These are phyloP conservation scores for Cystobasidium pallidum DNA, from an alignment of 1,284 basidiomycete species.

Conservation along the genomic window DNA sequence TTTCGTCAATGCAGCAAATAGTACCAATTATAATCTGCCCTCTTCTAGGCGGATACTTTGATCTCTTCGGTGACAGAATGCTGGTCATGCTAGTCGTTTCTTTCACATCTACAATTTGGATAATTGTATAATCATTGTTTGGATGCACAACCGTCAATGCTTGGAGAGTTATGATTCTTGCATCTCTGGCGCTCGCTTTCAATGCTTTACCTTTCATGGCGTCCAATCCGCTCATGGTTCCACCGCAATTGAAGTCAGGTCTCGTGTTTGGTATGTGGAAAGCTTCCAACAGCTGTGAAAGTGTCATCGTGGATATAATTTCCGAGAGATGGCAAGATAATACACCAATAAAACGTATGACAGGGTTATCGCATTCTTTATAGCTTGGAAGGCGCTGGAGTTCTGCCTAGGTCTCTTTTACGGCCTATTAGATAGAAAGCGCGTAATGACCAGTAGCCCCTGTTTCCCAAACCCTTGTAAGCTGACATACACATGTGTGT, in stretches of 20 bases:
- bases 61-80: slow-evolving; percentile 53
- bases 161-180: slow-evolving; percentile 50
- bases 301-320: slow-evolving; percentile 57
- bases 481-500: too few species aligned
- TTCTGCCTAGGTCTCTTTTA: slow-evolving; percentile 56
- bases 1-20: too few species aligned
- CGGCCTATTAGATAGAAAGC: slow-evolving; percentile 38
- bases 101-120: slow-evolving; percentile 55
- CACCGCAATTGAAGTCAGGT: slow-evolving; percentile 57
- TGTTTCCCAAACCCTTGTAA: too few species aligned
- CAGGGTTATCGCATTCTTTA: slow-evolving; percentile 58
- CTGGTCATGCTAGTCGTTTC: slow-evolving; percentile 53
- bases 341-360: slow-evolving; percentile 54
- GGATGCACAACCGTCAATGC: slow-evolving; percentile 58
- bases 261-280: slow-evolving; percentile 60
- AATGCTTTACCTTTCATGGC: slow-evolving; percentile 58
- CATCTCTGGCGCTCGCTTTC: slow-evolving; percentile 47
- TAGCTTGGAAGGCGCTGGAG: slow-evolving; percentile 58
- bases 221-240: slow-evolving; percentile 58
- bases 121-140: slow-evolving; percentile 58
- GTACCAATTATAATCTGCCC: slow-evolving; percentile 60
- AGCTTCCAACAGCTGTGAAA: slow-evolving; percentile 55
- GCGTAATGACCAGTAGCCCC: slow-evolving; percentile 16
- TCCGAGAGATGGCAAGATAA: slow-evolving; percentile 59
- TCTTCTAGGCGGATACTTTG: slow-evolving; percentile 54